These are phyloP conservation scores for Sequoia sempervirens DNA, from an alignment of 75 land plant species.

Conservation along the genomic window DNA sequence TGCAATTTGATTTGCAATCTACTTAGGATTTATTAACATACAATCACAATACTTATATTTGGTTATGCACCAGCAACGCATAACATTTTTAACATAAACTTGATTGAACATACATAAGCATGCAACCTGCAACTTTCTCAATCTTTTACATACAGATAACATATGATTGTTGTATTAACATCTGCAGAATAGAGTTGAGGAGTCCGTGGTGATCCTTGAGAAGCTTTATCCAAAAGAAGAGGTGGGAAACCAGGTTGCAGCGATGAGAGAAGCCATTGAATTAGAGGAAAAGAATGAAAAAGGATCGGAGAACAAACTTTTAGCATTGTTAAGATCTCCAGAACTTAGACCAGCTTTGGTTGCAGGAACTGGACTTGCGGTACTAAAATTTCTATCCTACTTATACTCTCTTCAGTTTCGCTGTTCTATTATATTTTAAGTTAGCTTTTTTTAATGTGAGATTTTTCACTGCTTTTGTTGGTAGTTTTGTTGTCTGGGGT, in stretches of 20 bases:
- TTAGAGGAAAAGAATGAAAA: constrained; percentile 18
- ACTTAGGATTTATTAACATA: not conserved
- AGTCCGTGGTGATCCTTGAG: constrained; percentile 23
- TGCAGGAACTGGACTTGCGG: constrained; percentile 17
- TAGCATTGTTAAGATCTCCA: not conserved
- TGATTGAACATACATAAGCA: no score
- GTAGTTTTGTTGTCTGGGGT: no score
- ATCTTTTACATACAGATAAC: no score
- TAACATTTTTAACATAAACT: no score
- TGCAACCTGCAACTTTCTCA: no score
- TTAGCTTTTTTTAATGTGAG: no score
- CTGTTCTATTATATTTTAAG: no score
- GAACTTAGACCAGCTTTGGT: constrained; percentile 12
- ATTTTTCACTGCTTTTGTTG: no score
- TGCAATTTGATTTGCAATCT: not conserved
- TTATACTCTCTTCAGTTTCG: not conserved
- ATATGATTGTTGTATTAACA: not conserved
- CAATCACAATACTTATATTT: not conserved
- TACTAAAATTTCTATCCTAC: not conserved
- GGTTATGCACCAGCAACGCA: not conserved
- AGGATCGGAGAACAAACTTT: not conserved
- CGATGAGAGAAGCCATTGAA: constrained; percentile 23
- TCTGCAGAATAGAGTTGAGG: constrained; percentile 24
- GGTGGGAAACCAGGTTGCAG: constrained; percentile 17
- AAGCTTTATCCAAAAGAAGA: constrained; percentile 25